Base-by-base conservation (phyloP, 768 basidiomycete species). In the Agrocybe pediades region DNA sequence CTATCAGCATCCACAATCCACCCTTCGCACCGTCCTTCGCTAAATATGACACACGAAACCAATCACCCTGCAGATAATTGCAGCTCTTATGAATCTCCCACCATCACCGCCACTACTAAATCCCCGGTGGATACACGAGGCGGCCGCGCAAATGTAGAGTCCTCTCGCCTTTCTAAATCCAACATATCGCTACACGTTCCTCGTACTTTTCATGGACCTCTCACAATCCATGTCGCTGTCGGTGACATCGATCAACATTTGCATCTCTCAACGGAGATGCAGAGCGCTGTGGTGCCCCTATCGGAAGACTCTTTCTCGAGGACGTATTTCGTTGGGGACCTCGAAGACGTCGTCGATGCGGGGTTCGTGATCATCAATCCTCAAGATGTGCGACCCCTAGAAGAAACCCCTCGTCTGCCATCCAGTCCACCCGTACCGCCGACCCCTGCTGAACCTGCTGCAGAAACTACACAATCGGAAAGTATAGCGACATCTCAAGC, bases 181-280 rank as follows among this genome's bases (percentile, higher is more conserved):
- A 57, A 64, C 24, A 33, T 67, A 17, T 57, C 54, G 1, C 63
- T 80, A 7, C 68, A 74, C 30, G 66, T 80, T 11, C 79, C 79
- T 21, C 64, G 64, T 16, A 73, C 77, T 8, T 77, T 78, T 63
- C 71, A 68, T 41, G 79, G 78, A 0, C 71, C 74, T 2, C 60
- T 76, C 16, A 71, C 68, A 0, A 61, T 78, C 20, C 59, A 63
- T 48, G 66, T 78, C 30, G 63, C 63, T n/a, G 68, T 64, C 0
- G 75, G 74, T 5, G 66, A 75, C 54, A 63, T 77, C 20, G 73
- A 71, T 36, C 62, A 57, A 9, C 75, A 72, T 49, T 62, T 75
- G 3, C 59, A 62, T 8, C 67, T 77, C 8, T 75, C 74, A 6
- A 51, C 51, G 5, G 68, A 57, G 9, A 60, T 75, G 19, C 41